Evolutionary conservation across 805 yeast genomes (phyloP).

Genomic region (Yarrowia sp.): DNA sequence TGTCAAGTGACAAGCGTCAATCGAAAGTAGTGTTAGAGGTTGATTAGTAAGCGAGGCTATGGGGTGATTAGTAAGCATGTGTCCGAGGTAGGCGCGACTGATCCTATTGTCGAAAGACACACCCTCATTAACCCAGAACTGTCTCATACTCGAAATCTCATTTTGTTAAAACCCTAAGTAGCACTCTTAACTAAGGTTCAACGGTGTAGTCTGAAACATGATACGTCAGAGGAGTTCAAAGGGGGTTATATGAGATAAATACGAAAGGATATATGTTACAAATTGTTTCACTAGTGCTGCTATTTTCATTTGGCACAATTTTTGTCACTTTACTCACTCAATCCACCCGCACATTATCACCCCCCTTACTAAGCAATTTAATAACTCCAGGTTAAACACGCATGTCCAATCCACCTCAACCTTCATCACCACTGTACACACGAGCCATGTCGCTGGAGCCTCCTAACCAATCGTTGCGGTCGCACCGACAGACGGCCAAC

Average conservation of each 20-base stretch:
- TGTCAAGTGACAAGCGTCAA: not conserved
- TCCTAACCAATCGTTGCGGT: slow-evolving; percentile 45
- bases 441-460: slow-evolving; percentile 28
- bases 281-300: no score
- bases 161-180: not conserved
- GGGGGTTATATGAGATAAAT: not conserved
- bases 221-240: not conserved
- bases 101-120: no score
- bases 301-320: no score
- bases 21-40: no score
- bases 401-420: not conserved
- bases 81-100: no score
- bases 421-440: not conserved
- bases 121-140: no score
- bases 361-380: not conserved
- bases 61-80: no score
- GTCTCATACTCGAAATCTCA: no score
- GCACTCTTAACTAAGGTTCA: not conserved
- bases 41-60: no score
- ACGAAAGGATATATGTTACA: no score
- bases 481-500: slow-evolving; percentile 46
- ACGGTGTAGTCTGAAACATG: not conserved
- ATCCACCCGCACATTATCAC: not conserved
- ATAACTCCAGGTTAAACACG: slow-evolving; percentile 25
- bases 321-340: no score